phyloP scores from a whole-genome alignment of 768 basidiomycete species.

The Macrolepiota dolichaula region DNA sequence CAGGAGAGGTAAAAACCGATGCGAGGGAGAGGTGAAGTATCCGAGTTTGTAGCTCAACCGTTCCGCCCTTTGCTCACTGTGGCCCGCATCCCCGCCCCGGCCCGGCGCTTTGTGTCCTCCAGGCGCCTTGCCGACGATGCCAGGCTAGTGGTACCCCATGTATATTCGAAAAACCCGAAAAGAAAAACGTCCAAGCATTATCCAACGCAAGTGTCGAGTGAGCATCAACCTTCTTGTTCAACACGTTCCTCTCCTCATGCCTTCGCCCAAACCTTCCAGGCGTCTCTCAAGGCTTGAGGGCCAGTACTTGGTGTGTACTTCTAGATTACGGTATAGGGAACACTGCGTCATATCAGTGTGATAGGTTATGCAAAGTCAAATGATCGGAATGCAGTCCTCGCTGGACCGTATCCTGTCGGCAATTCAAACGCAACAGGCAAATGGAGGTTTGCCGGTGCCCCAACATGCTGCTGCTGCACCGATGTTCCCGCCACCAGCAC shows the following conservation, averaged over 20 bases:
- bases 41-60: slow-evolving; percentile 31
- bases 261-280: slow-evolving; percentile 36
- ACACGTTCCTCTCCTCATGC: slow-evolving; percentile 15
- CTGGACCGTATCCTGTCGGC: slow-evolving; percentile 77
- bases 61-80: slow-evolving; percentile 47
- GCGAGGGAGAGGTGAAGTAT: slow-evolving; percentile 80
- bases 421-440: slow-evolving; percentile 44
- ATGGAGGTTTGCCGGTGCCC: slow-evolving; percentile 30
- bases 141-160: slow-evolving; percentile 78
- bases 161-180: slow-evolving; percentile 89
- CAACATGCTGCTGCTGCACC: slow-evolving; percentile 22
- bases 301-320: slow-evolving; percentile 66
- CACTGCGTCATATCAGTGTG: neutral
- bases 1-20: slow-evolving; percentile 90
- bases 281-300: slow-evolving; percentile 82
- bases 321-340: neutral
- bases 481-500: slow-evolving; percentile 28
- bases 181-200: slow-evolving; percentile 64
- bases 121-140: slow-evolving; percentile 91
- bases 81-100: slow-evolving; percentile 74
- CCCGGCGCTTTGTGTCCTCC: slow-evolving; percentile 48
- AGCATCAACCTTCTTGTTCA: slow-evolving; percentile 23
- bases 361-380: slow-evolving; percentile 89
- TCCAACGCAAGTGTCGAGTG: slow-evolving; percentile 73
- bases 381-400: slow-evolving; percentile 92